Conservation (phyloP, 768 basidiomycete genomes). For the Ramaria rubella region DNA sequence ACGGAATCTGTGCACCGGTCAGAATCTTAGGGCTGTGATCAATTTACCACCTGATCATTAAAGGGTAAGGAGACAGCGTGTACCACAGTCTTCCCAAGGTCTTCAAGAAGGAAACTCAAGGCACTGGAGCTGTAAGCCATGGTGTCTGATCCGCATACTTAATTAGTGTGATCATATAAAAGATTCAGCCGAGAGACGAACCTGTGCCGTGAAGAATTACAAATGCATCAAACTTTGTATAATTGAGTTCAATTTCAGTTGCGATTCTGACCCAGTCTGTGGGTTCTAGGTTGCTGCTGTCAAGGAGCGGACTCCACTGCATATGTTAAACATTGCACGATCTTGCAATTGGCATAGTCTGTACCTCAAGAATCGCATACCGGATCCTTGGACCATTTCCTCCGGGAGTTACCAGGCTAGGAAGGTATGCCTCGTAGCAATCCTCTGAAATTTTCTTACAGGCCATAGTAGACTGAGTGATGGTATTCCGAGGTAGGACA, state of each 20-base stretch:
- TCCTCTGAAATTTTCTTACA: slow-evolving; percentile 49
- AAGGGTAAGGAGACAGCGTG: slow-evolving; percentile 12
- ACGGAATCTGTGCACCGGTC: slow-evolving; percentile 90
- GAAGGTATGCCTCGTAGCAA: slow-evolving; percentile 67
- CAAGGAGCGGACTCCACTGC: slow-evolving; percentile 82
- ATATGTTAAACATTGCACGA: slow-evolving; percentile 11
- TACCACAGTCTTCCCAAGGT: slow-evolving; percentile 88
- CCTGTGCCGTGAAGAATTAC: slow-evolving; percentile 79
- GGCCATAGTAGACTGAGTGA: slow-evolving; percentile 19
- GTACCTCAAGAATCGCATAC: slow-evolving; percentile 78
- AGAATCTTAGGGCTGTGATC: slow-evolving; percentile 50
- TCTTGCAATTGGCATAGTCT: neutral
- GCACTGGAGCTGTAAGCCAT: slow-evolving; percentile 89
- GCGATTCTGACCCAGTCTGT: slow-evolving; percentile 88
- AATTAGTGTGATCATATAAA: slow-evolving; percentile 13
- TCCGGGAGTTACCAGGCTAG: slow-evolving; percentile 74
- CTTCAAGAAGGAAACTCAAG: slow-evolving; percentile 85
- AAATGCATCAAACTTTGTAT: slow-evolving; percentile 87
- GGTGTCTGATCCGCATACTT: slow-evolving; percentile 44
- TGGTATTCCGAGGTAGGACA: slow-evolving; percentile 35
- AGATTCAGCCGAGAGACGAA: neutral
- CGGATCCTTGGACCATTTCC: slow-evolving; percentile 65
- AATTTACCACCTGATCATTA: neutral
- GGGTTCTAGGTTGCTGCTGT: slow-evolving; percentile 85
- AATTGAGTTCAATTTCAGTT: slow-evolving; percentile 90